phyloP scores from a whole-genome alignment of 345 rosid genomes.

The Ricinus communis region DNA sequence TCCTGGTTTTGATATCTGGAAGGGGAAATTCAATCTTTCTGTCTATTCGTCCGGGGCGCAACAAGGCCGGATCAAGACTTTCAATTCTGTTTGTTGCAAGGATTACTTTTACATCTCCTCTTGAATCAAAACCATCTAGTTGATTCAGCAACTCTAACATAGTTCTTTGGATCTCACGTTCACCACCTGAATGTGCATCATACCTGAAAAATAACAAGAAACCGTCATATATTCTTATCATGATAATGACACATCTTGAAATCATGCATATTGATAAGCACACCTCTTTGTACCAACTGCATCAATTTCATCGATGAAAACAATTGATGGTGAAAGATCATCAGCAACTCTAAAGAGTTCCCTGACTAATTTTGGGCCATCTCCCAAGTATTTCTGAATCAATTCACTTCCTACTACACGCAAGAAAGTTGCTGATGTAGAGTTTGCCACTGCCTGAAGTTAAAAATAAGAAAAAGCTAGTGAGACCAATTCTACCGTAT shows the following conservation, averaged over 20 bases:
- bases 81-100: conserved; percentile 27
- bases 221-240: neutral
- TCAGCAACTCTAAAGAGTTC: conserved; percentile 80
- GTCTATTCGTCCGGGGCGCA: conserved; percentile 22
- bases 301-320: conserved; percentile 38
- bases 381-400: conserved; percentile 95
- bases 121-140: conserved; percentile 33
- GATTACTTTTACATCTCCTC: conserved; percentile 37
- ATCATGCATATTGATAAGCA: neutral
- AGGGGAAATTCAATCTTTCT: conserved; percentile 26
- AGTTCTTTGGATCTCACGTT: conserved; percentile 36
- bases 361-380: conserved; percentile 95
- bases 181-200: conserved; percentile 34
- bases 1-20: conserved; percentile 36
- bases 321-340: conserved; percentile 34
- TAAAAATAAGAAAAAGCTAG: neutral
- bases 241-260: neutral
- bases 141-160: conserved; percentile 35
- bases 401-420: conserved; percentile 97
- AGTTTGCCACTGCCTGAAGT: conserved; percentile 77
- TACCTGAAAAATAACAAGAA: conserved; percentile 13
- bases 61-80: conserved; percentile 22
- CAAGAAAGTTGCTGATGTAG: conserved; percentile 94
- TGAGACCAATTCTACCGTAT: neutral
- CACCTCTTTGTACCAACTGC: conserved; percentile 36